Evolutionary conservation across 768 basidiomycete genomes (phyloP).

Genomic region (Pleurotus cornucopiae): DNA sequence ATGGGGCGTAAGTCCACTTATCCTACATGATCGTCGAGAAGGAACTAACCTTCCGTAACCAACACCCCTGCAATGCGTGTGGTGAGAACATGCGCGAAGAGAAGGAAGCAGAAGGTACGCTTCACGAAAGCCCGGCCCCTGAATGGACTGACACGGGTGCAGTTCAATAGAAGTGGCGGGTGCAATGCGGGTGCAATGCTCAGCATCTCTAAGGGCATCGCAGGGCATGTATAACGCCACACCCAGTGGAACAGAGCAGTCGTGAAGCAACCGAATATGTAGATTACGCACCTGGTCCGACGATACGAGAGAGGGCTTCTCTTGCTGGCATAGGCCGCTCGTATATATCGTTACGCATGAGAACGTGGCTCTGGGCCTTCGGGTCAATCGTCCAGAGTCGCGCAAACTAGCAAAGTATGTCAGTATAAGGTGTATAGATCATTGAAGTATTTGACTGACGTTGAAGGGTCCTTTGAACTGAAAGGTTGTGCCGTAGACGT

Average conservation of each 20-base stretch:
- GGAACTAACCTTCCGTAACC: constrained; percentile 5
- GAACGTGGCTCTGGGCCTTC: constrained; percentile 45
- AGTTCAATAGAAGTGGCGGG: neutral
- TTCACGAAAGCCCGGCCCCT: neutral
- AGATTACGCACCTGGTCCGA: constrained; percentile 20
- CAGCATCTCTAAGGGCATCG: neutral
- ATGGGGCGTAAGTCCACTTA: too few relatives aligned
- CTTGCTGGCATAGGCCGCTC: constrained; percentile 33
- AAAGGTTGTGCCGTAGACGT: constrained; percentile 1
- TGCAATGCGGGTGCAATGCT: constrained; percentile 2
- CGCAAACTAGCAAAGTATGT: constrained; percentile 6
- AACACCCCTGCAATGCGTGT: neutral
- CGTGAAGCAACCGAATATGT: neutral
- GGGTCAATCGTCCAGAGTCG: constrained; percentile 45
- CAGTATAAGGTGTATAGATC: neutral
- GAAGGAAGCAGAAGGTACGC: neutral
- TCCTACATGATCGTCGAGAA: too few relatives aligned
- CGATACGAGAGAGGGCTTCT: constrained; percentile 20
- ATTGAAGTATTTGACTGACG: neutral
- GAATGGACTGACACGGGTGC: neutral
- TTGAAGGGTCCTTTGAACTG: neutral
- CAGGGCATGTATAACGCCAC: too few relatives aligned
- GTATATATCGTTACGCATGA: constrained; percentile 38
- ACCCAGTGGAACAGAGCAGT: neutral
- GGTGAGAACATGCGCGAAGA: neutral